Conservation (phyloP, 148 eudicot species). For the Chenopodium quinoa region DNA sequence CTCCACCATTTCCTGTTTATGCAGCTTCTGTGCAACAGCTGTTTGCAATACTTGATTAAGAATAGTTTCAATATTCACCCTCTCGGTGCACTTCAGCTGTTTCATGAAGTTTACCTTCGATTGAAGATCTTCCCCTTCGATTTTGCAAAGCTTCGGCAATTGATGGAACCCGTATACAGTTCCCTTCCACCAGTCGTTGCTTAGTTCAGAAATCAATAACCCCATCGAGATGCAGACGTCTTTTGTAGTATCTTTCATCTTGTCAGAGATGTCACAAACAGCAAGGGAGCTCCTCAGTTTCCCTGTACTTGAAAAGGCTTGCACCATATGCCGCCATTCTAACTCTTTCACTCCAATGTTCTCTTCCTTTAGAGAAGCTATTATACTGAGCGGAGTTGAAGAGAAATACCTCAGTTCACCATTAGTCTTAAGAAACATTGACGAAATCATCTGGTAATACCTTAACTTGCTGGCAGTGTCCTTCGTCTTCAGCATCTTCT, state of each 20-base stretch:
- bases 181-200: conserved; percentile 18
- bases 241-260: conserved; percentile 1
- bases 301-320: background rate
- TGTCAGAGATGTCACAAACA: conserved; percentile 25
- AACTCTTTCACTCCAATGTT: conserved; percentile 8
- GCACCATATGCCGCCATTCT: conserved; percentile 18
- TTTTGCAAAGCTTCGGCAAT: conserved; percentile 14
- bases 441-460: conserved; percentile 1
- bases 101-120: conserved; percentile 18
- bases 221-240: conserved; percentile 17
- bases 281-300: conserved; percentile 16
- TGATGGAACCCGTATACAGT: conserved; percentile 5
- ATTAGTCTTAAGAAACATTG: conserved; percentile 19
- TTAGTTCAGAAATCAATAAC: conserved; percentile 15
- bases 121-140: conserved; percentile 16
- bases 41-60: conserved; percentile 18
- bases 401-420: background rate
- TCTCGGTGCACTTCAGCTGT: conserved; percentile 16
- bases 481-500: conserved; percentile 20
- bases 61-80: conserved; percentile 13
- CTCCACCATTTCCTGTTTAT: conserved; percentile 13
- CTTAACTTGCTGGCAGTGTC: background rate
- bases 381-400: conserved; percentile 8
- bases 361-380: conserved; percentile 6
- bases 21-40: conserved; percentile 13